Percentiles rank a stretch among this genome's conserved stretches.
Conservation (phyloP, 176 grass and related monocot genomes). For the Panicum miliaceum region DNA sequence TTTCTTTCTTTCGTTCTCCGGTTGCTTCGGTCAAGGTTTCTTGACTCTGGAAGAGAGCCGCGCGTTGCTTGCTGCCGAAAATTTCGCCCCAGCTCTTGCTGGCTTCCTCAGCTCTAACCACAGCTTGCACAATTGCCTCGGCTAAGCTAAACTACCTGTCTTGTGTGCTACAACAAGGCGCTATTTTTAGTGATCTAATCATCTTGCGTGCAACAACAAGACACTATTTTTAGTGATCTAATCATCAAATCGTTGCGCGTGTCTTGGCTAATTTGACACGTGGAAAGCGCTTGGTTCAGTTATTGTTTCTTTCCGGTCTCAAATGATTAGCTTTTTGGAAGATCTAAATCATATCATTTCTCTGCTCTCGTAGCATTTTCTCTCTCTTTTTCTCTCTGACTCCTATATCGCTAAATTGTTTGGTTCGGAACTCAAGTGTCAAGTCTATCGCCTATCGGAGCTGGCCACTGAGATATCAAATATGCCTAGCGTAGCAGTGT, state of each 20-base stretch:
- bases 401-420: background rate
- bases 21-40: constrained; percentile 8
- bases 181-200: constrained; percentile 31
- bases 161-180: background rate
- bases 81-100: background rate
- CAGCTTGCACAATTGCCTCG: background rate
- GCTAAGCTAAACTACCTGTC: background rate
- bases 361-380: too few relatives aligned
- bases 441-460: background rate
- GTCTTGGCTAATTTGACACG: constrained; percentile 20
- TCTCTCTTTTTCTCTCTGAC: too few relatives aligned
- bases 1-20: too few relatives aligned
- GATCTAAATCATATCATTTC: background rate
- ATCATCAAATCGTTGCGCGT: constrained; percentile 16
- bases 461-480: background rate
- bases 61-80: background rate
- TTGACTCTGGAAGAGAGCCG: background rate
- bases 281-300: background rate
- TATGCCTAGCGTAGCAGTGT: background rate
- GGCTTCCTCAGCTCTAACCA: background rate
- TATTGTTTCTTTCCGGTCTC: background rate
- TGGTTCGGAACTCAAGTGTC: background rate
- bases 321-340: constrained; percentile 13
- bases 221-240: constrained; percentile 25
- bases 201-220: background rate